Evolutionary conservation across 2,329 filamentous ascomycete species (phyloP).

Genomic region (Penicillium frequentans): DNA sequence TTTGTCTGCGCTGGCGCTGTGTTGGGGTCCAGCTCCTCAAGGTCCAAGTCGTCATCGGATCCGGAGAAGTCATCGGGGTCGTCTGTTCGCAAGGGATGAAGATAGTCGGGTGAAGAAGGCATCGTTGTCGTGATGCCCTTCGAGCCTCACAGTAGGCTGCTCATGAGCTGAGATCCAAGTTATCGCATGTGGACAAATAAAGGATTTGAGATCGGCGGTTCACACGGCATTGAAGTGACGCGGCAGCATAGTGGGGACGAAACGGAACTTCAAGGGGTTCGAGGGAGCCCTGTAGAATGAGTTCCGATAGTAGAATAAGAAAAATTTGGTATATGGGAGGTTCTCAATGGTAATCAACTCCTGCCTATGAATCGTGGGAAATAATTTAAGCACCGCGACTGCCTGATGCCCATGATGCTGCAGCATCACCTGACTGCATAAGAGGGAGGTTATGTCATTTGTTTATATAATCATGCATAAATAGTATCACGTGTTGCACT

Average conservation of each 20-base stretch:
- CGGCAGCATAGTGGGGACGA: conserved; percentile 15
- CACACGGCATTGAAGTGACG: conserved; percentile 13
- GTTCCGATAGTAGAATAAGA: background rate
- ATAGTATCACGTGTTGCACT: background rate
- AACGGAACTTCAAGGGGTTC: background rate
- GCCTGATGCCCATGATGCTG: conserved; percentile 13
- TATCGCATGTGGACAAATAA: conserved; percentile 9
- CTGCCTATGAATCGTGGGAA: background rate
- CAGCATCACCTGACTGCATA: conserved; percentile 13
- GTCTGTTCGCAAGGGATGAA: conserved; percentile 33
- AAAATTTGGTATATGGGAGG: background rate
- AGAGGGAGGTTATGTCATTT: background rate
- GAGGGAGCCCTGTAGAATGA: background rate
- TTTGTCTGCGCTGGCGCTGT: conserved; percentile 23
- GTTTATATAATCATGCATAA: conserved; percentile 1
- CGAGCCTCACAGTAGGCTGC: conserved; percentile 1
- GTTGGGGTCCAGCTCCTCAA: conserved; percentile 48
- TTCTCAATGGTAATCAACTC: background rate
- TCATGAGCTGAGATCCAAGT: conserved; percentile 19
- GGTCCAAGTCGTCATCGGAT: conserved; percentile 48
- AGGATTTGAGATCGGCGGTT: conserved; percentile 17
- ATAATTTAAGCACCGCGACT: conserved; percentile 7
- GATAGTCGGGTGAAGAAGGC: conserved; percentile 39
- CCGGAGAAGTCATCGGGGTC: conserved; percentile 34
- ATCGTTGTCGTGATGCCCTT: conserved; percentile 22